Base-by-base conservation (phyloP, 768 basidiomycete genomes). In the Artomyces pyxidatus region DNA sequence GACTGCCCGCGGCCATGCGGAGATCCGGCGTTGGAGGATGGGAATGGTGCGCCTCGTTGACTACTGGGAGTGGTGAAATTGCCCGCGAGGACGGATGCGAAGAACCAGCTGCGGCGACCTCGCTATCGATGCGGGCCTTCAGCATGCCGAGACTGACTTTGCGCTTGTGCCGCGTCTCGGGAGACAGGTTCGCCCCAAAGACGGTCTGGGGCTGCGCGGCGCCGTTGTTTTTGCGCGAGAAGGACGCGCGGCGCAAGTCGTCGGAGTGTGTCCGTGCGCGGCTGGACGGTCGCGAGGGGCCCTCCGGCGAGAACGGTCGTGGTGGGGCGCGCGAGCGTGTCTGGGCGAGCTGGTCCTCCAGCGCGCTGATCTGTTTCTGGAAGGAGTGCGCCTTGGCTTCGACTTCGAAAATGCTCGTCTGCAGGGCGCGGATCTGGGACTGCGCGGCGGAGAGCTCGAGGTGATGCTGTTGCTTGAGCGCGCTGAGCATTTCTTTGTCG, bases 121-220 rank as follows among this genome's bases (percentile, higher is more conserved):
- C 90, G 62, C 86, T 85, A 52, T 91, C 87, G 58, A 93, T 93
- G 38, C 90, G 80, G 19, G 88, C 89, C 61, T 90, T 91, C 44
- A 94, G 78, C 87, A 94, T 93, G 65, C 83, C 80, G 57, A 93
- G 65, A 65, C 86, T 88, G 57, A 89, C 80, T 58, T 81, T 78
- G 48, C 89, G 83, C 60, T 90, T 90, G 65, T 91, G 88, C 25
- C 77, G 71, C 29, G 85, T 83, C 64, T 88, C 85, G 0, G 85
- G 76, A 6, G 85, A 78, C 42, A 92, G 72, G 44, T 74, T 76
- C 25, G 22, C 83, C 73, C 23, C 78, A 69, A 35, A 76, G 61
- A 70, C 56, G 52, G 55, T 59, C 47, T 47, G 57, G 58, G 74
- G 68, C 58, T 39, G 69, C 57, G 41, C 64, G 64, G 55, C 53